A percentile compares a stretch with the other conserved stretches of the same genome.
These are phyloP conservation scores for Colletotrichum sp. DNA, from an alignment of 2,329 filamentous ascomycete species.

Conservation along the genomic window DNA sequence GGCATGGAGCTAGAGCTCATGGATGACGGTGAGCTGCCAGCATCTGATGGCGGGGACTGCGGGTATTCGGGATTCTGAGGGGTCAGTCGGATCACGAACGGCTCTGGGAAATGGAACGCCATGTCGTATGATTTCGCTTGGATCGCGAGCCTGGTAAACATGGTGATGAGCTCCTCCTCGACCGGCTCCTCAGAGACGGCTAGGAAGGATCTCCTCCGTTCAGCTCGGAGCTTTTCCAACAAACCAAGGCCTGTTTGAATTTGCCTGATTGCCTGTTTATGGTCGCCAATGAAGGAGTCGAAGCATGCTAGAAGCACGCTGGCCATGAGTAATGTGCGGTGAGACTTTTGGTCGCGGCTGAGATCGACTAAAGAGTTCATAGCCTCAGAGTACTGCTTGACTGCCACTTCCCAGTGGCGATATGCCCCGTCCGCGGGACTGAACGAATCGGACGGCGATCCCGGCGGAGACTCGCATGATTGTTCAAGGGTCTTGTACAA, in stretches of 20 bases:
- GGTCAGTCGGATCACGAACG: conserved; percentile 61
- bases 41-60: conserved; percentile 48
- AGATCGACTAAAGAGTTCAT: conserved; percentile 54
- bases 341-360: conserved; percentile 47
- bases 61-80: conserved; percentile 38
- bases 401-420: conserved; percentile 63
- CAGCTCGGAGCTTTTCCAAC: conserved; percentile 56
- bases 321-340: conserved; percentile 65
- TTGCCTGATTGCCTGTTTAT: conserved; percentile 64
- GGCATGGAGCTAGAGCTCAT: conserved; percentile 43
- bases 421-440: conserved; percentile 43
- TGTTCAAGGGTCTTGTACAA: conserved; percentile 71
- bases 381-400: conserved; percentile 64
- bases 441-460: conserved; percentile 43
- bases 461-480: conserved; percentile 54
- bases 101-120: conserved; percentile 70
- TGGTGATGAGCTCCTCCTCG: conserved; percentile 64
- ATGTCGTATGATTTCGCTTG: conserved; percentile 73
- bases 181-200: conserved; percentile 51
- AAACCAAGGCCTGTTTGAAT: conserved; percentile 64
- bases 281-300: conserved; percentile 69
- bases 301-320: conserved; percentile 71
- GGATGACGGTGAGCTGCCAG: conserved; percentile 42
- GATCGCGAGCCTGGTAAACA: conserved; percentile 68
- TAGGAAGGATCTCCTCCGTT: conserved; percentile 44